Evolutionary conservation across 352 stramenopile species (phyloP), one percentile per base, ranked within the genome.

Genomic region (Globisporangium radiosum): DNA sequence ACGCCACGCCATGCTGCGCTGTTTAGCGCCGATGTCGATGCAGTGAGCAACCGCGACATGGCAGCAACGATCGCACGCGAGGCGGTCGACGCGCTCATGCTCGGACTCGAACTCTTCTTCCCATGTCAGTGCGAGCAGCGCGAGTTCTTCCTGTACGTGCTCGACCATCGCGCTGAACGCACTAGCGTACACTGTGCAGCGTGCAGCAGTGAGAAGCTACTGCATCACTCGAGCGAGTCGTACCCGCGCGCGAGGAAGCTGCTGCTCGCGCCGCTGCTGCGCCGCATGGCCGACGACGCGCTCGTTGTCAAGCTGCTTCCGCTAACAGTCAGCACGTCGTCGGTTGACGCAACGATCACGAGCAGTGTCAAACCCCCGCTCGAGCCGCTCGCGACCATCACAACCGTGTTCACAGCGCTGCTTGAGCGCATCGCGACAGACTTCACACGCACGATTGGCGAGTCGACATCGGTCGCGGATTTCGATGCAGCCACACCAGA

Each of bases 101-200:
- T 90, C 7, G 87, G 83, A 0, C 78, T 96, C 17, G 88, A 97
- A 36, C 43, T 97, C 1, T 96, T 97, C 53, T 95, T 95, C 48
- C 78, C 90, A 9, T 94, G 78, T 17, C 70, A 74, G 52, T 92
- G 73, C 55, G 69, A 85, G 44, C 78, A 92, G 54, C 58, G 73
- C 3, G 64, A 77, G 39, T 70, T 97, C 6, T 76, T 92, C 36
- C 67, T 87, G 50, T 61, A 70, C 42, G 44, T 69, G 19, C 60
- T 87, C 33, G 17, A 56, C 0, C n/a, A 36, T 37, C 60, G 6
- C 9, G 51, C 40, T 7, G 54, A 71, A 7, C 45, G 45, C 3
- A 7, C 8, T 0, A 15, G 17, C 9, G 36, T 15, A 19, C 38
- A 33, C 4, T 50, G 38, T 4, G n/a, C 38, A 2, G 8, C 36